These are phyloP conservation scores for Lepraria neglecta DNA, from an alignment of 495 filamentous ascomycete genomes.

Conservation along the genomic window DNA sequence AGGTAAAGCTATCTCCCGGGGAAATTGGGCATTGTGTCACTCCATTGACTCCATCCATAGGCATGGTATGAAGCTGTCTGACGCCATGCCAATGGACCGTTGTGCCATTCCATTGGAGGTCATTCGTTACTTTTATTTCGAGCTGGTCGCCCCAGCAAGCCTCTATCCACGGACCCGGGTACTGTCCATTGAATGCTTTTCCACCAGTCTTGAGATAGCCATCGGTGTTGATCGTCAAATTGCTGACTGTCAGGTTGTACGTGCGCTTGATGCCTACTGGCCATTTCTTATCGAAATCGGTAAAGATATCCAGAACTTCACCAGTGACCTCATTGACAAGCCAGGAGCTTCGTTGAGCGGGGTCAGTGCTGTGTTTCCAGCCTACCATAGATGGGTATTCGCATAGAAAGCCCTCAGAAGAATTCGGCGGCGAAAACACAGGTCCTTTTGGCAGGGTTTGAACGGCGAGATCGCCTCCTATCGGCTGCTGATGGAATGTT, in stretches of 20 bases:
- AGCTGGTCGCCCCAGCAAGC: conserved; percentile 58
- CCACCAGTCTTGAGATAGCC: conserved; percentile 3
- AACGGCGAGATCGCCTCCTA: not conserved
- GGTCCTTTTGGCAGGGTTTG: not conserved
- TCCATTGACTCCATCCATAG: conserved; percentile 45
- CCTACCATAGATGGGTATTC: conserved; percentile 5
- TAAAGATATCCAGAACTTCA: not conserved
- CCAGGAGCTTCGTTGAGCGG: not conserved
- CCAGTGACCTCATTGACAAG: not conserved
- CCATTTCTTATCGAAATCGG: conserved; percentile 6
- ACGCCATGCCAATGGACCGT: conserved; percentile 47
- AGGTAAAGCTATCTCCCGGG: conserved; percentile 32
- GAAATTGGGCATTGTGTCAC: conserved; percentile 49
- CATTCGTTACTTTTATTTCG: conserved; percentile 53
- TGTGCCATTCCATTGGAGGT: conserved; percentile 35
- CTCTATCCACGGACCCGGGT: conserved; percentile 44
- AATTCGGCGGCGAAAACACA: not conserved
- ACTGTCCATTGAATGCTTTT: conserved; percentile 31
- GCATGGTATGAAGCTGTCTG: conserved; percentile 35
- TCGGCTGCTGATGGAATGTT: not conserved
- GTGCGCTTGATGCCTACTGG: not conserved
- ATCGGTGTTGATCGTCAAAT: conserved; percentile 6
- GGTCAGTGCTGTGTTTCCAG: conserved; percentile 4
- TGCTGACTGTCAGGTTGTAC: not conserved
- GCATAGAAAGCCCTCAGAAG: not conserved